A percentile compares a stretch with the other conserved stretches of the same genome.
phyloP scores from a whole-genome alignment of 169 alveolate species.

The Plasmodium fragile region DNA sequence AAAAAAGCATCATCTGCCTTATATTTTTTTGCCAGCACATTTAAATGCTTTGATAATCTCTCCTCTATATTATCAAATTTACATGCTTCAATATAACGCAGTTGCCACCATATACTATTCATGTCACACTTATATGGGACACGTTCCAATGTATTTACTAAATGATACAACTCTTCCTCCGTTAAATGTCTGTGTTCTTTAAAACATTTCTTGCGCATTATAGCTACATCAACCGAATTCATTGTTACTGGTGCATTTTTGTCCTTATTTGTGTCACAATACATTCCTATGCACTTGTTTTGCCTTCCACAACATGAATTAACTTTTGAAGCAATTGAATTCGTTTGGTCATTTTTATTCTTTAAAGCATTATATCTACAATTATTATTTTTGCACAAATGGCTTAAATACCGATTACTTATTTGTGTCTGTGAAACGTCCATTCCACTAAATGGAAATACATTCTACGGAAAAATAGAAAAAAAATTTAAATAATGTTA shows the following conservation, averaged over 20 bases:
- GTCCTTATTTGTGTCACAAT: background rate
- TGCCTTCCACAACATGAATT: background rate
- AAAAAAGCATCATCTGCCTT: background rate
- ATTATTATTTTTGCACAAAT: background rate
- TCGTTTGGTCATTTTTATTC: background rate
- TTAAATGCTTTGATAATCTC: background rate
- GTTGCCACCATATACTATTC: slow-evolving; percentile 1
- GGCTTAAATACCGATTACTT: background rate
- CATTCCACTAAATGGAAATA: background rate
- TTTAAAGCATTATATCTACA: background rate
- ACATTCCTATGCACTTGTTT: background rate
- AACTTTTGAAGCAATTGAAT: background rate
- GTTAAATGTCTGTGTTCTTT: background rate
- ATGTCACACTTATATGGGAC: background rate
- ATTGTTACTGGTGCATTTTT: background rate
- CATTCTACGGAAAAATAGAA: background rate
- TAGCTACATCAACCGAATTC: background rate
- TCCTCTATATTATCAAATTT: background rate
- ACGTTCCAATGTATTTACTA: background rate
- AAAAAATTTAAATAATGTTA: background rate
- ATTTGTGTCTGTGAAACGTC: background rate
- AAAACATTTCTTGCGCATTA: slow-evolving; percentile 17
- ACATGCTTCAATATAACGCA: slow-evolving; percentile 18
- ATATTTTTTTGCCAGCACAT: background rate
- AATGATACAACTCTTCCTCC: slow-evolving; percentile 6